Evolutionary conservation across 73 alveolate genomes (phyloP), one percentile per base, ranked within the genome.

Genomic region (Tetrahymena malaccensis): DNA sequence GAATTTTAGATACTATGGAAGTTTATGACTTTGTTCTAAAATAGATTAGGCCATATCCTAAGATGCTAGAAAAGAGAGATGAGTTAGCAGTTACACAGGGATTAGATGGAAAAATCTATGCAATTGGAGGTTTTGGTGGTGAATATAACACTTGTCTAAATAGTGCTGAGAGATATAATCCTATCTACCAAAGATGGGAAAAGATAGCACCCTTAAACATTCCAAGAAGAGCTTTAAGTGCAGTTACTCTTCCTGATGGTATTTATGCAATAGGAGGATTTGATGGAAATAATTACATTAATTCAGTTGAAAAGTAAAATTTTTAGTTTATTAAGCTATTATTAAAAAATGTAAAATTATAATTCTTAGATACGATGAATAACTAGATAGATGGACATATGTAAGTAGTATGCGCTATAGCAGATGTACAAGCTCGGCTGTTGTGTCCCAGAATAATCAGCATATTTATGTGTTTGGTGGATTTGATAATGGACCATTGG

Each of bases 221-320:
- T 56, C 98, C 99, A 1, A 96, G 99, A 96, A 97, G 99, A 96
- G 99, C 99, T 0, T 95, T 97, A 13, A 98, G 99, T 43, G 99
- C 99, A 3, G 99, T 98, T 5, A 96, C 99, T 19, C 97, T 98
- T 7, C 99, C 99, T n/a, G 99, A 98, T 93, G 99, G 99, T 9
- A 98, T 98, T 22, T 98, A 98, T 97, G 99, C 99, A 27, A 97
- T 98, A 17, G 99, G 99, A 16, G 99, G 99, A n/a, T 98, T 97
- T 94, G 99, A 98, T 97, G 99, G 99, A 19, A 96, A 96, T 43
- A 85, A 96, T 43, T 98, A 98, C 96, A 95, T 98, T 57, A 94
- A 96, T 58, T 93, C 97, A 37, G 98, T 97, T 27, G 99, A 98
- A 95, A 97, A 97, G 96, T 97, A 97, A 95, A 95, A n/a, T 15